Conservation (phyloP, 768 basidiomycete genomes). For the Candolleomyces eurysporus region DNA sequence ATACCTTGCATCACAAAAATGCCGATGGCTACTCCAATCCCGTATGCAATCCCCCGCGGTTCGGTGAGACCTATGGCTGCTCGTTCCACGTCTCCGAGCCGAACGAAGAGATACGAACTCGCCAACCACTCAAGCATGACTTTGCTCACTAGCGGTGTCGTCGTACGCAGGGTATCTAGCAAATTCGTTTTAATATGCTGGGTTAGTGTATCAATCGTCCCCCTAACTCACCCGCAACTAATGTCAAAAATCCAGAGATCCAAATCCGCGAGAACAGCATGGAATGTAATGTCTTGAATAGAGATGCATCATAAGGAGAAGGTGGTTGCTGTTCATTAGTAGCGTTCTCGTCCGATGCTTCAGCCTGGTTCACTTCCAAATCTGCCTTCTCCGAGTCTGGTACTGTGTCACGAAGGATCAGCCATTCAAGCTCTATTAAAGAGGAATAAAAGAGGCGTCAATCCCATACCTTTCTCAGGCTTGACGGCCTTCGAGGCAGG, state of each 20-base stretch:
- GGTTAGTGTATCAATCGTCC: too few relatives aligned
- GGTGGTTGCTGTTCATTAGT: neutral
- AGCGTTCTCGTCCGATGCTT: neutral
- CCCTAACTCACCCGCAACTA: conserved; percentile 33
- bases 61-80: conserved; percentile 26
- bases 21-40: conserved; percentile 57
- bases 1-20: conserved; percentile 61
- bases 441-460: too few relatives aligned
- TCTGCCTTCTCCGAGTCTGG: too few relatives aligned
- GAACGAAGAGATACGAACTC: conserved; percentile 42
- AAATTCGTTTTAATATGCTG: too few relatives aligned
- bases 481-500: too few relatives aligned
- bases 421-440: too few relatives aligned
- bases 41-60: conserved; percentile 55
- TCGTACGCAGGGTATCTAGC: conserved; percentile 46
- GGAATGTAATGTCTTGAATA: conserved; percentile 45
- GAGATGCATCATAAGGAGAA: conserved; percentile 42
- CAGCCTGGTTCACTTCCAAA: too few relatives aligned
- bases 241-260: conserved; percentile 45
- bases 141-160: conserved; percentile 56
- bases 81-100: conserved; percentile 33
- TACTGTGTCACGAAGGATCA: too few relatives aligned
- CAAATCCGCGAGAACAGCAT: conserved; percentile 49
- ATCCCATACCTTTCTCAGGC: too few relatives aligned
- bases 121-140: conserved; percentile 58